Evolutionary conservation across 1,139 yeast species (phyloP).

Genomic region (Hansenula lynferdii): DNA sequence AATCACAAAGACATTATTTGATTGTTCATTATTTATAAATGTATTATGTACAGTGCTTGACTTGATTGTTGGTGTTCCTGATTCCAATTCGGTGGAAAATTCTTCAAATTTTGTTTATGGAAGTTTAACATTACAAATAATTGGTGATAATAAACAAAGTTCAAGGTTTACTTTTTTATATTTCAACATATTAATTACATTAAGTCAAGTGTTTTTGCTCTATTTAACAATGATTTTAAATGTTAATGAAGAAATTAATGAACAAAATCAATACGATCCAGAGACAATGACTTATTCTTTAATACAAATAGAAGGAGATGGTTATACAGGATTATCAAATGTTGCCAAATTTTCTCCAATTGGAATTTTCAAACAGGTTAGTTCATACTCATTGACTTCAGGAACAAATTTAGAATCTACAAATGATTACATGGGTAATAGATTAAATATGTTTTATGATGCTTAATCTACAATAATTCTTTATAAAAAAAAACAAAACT

Average conservation of each 20-base stretch:
- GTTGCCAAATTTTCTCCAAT: constrained; percentile 29
- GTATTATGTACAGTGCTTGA: constrained; percentile 19
- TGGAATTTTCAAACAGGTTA: constrained; percentile 19
- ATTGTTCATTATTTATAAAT: constrained; percentile 9
- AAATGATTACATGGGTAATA: constrained; percentile 3
- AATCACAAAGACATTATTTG: constrained; percentile 14
- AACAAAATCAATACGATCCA: constrained; percentile 20
- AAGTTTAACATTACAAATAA: constrained; percentile 31
- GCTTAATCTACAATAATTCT: not conserved
- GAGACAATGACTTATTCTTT: constrained; percentile 11
- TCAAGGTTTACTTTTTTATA: constrained; percentile 24
- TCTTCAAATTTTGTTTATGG: constrained; percentile 29
- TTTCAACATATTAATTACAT: constrained; percentile 26
- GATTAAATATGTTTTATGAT: not conserved
- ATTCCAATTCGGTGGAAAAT: constrained; percentile 7
- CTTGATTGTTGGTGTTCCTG: constrained; percentile 25
- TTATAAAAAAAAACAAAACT: no score
- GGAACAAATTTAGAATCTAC: constrained; percentile 4
- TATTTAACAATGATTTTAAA: constrained; percentile 20
- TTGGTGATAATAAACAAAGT: constrained; percentile 36
- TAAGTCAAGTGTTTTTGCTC: constrained; percentile 23
- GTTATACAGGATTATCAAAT: constrained; percentile 35
- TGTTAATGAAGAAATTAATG: constrained; percentile 12
- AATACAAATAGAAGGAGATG: constrained; percentile 29
- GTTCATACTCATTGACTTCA: constrained; percentile 8